Evolutionary conservation across 495 filamentous ascomycete genomes (phyloP), one percentile per base, ranked within the genome.

Genomic region (Aspergillus affinis): DNA sequence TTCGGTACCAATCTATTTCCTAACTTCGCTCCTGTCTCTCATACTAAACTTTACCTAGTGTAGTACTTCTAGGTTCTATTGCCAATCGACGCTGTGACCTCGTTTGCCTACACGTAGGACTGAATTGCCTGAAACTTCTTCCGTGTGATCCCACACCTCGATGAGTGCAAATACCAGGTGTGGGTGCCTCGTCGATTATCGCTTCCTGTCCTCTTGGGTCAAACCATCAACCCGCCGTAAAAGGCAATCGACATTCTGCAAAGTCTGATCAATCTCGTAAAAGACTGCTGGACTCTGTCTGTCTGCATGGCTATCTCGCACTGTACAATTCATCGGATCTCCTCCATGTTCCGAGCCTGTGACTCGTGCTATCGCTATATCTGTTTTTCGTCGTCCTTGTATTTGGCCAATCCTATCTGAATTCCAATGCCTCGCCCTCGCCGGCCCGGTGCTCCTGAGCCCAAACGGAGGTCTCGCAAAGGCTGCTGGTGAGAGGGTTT

Each of bases 401-500:
- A 57, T 63, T 45, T 54, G 53, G 53, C 55, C 54, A 48, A 51
- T 61, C 51, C 44, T 12, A 32, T 63, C 49, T 69, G 61, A 65
- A 54, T 61, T 69, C 69, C 64, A 74, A 89, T 90, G 87, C 87
- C 87, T 72, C 84, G 87, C 64, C 85, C 86, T 49, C 84, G 85
- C 77, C 82, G 82, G 68, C 78, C 83, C 67, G 86, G 85, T 66
- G 84, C 83, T 56, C 83, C 84, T 51, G 84, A 86, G 74, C 86
- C 86, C 12, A 90, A 88, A 72, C 78, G 82, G 66, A 79, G 91
- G 69, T 92, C 89, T 67, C 83, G 91, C 48, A 92, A 89, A 75
- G 91, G 91, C 62, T 96, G 91, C 75, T 93, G 90, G 91, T 92
- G 74, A 78, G 86, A 80, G 44, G n/a, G 54, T 61, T 45, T 27